phyloP scores from a whole-genome alignment of 2,329 filamentous ascomycete species.

The Akanthomyces lecanii region DNA sequence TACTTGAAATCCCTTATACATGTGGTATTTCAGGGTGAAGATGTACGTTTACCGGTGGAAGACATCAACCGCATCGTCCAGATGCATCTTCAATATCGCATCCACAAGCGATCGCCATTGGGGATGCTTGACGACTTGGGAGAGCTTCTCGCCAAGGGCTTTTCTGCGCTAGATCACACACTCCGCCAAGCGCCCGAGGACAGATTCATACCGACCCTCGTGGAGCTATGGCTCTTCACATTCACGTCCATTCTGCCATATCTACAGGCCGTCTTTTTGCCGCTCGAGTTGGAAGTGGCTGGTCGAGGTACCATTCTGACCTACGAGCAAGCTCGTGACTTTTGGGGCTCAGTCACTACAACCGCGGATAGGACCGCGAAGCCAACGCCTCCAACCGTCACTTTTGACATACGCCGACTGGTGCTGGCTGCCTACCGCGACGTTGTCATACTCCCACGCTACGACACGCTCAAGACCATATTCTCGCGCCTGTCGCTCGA shows the following conservation, averaged over 20 bases:
- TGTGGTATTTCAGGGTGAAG: conserved; percentile 76
- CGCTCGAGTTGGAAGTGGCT: conserved; percentile 87
- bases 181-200: conserved; percentile 77
- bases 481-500: conserved; percentile 88
- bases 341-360: conserved; percentile 72
- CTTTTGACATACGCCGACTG: conserved; percentile 82
- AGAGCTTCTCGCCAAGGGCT: conserved; percentile 75
- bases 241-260: conserved; percentile 90
- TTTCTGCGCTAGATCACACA: conserved; percentile 79
- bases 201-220: conserved; percentile 80
- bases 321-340: conserved; percentile 75
- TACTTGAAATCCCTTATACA: conserved; percentile 71
- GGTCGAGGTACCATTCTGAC: conserved; percentile 77
- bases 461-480: conserved; percentile 82
- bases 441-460: conserved; percentile 79
- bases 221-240: conserved; percentile 90
- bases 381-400: conserved; percentile 46
- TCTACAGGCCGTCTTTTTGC: conserved; percentile 91
- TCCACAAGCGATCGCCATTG: conserved; percentile 67
- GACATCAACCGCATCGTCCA: conserved; percentile 78
- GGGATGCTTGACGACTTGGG: conserved; percentile 71
- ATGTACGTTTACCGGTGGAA: conserved; percentile 73
- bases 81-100: conserved; percentile 72
- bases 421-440: conserved; percentile 87
- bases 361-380: conserved; percentile 33